Conservation (phyloP, 352 stramenopile species). For the Globisporangium cederbergense region DNA sequence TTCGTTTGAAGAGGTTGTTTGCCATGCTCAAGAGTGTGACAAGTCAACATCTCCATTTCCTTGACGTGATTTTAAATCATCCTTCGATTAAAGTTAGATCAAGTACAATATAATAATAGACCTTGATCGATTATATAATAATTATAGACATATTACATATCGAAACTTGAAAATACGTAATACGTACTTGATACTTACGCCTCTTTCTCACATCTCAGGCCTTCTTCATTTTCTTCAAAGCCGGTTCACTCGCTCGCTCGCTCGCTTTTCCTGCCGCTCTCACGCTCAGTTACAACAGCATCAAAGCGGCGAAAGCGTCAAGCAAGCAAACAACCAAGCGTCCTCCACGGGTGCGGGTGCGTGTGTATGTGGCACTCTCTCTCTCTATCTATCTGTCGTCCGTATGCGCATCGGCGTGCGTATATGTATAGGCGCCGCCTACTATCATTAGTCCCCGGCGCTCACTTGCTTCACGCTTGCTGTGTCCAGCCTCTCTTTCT, state of each 20-base stretch:
- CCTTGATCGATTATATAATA: too few relatives aligned
- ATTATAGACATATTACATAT: too few relatives aligned
- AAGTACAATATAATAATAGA: background rate
- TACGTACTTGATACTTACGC: too few relatives aligned
- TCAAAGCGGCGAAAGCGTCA: background rate
- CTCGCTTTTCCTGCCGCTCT: background rate
- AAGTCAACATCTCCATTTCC: background rate
- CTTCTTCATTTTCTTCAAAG: background rate
- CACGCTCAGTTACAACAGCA: background rate
- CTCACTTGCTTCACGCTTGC: too few relatives aligned
- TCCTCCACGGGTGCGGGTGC: background rate
- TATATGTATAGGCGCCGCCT: background rate
- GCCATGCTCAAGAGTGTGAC: background rate
- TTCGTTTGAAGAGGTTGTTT: background rate
- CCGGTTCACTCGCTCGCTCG: slow-evolving; percentile 6
- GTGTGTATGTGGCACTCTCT: background rate
- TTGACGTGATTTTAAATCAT: background rate
- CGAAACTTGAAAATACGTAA: background rate
- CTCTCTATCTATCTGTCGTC: background rate
- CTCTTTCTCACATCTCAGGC: too few relatives aligned
- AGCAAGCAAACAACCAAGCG: background rate
- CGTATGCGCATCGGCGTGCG: background rate
- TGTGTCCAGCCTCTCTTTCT: too few relatives aligned
- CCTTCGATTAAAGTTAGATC: background rate
- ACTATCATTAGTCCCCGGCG: background rate